phyloP scores from a whole-genome alignment of 371 early-diverging fungal species.

The Rhizopus delemar region DNA sequence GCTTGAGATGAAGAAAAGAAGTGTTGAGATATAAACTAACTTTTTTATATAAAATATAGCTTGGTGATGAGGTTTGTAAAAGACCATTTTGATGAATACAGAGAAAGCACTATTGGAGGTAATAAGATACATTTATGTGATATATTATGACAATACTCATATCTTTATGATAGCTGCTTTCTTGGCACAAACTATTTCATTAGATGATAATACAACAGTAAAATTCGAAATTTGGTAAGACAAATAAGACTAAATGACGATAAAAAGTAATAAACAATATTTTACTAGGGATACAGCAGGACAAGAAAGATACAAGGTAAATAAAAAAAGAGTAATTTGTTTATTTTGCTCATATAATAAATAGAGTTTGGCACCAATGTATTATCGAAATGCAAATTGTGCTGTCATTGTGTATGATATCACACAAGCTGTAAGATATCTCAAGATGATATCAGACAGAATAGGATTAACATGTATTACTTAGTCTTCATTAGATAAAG shows the following conservation, averaged over 20 bases:
- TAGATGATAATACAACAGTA: constrained; percentile 74
- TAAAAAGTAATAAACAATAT: not conserved
- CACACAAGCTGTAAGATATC: constrained; percentile 76
- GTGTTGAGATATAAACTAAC: not conserved
- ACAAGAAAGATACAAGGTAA: constrained; percentile 91
- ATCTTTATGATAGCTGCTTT: constrained; percentile 67
- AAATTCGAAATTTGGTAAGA: constrained; percentile 87
- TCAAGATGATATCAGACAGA: not conserved
- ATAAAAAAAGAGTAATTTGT: not conserved
- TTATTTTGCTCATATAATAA: not conserved
- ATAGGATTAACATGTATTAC: not conserved
- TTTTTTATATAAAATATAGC: constrained; percentile 34
- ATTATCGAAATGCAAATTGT: constrained; percentile 97
- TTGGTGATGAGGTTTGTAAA: constrained; percentile 95
- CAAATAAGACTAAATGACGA: not conserved
- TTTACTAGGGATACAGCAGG: constrained; percentile 88
- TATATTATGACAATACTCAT: not conserved
- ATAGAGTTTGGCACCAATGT: constrained; percentile 97
- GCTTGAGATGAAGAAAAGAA: not conserved
- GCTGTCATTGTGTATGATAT: constrained; percentile 98
- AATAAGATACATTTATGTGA: not conserved
- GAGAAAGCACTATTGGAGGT: constrained; percentile 98
- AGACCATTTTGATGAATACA: constrained; percentile 96
- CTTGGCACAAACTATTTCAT: constrained; percentile 70
- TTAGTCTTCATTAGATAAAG: constrained; percentile 91